Base-by-base conservation (phyloP, 1,284 basidiomycete genomes). In the Moesziomyces parantarcticus region DNA sequence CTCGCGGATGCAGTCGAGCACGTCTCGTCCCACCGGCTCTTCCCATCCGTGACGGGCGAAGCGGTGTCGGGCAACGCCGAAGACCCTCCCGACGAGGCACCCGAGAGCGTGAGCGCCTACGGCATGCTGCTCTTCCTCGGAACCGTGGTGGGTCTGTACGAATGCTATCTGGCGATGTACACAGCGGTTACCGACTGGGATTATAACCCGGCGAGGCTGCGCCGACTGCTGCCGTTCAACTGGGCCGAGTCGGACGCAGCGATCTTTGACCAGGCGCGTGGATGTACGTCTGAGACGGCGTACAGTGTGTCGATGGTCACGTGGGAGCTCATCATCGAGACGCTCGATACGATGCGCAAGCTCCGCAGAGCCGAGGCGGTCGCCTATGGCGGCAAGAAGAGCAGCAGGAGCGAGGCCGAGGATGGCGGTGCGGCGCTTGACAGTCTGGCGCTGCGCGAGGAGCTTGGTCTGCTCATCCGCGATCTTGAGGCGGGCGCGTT, bases 131-230 rank as follows among this genome's bases (percentile, higher is more conserved):
- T 66, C 18, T 50, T 66, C 41, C 45, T 72, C 22, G 63, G 46
- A 21, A 63, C 56, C 0, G 50, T 59, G 0, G 59, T 59, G 3
- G 69, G 69, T 7, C 44, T 72, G 21, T 72, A 62, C 56, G 63
- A 67, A 36, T 62, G 61, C 56, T 72, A 58, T 23, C 39, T 72
- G 23, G 53, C 69, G 22, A 63, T 66, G 51, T 72, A 62, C 42
- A 61, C 58, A 7, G 69, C 69, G 4, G 29, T 72, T 14, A 62
- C 69, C 32, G 69, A 72, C 44, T 72, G 69, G 69, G 69, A 72
- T 50, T 72, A 72, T 57, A 72, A 72, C 18, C 69, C 69, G 8
- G 48, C 63, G 9, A 54, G 69, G 1, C 44, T 72, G 29, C 52
- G 59, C 23, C 50, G 69, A 22, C 56, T 72, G 6, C 23, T 59